Base-by-base conservation (phyloP, 2,329 filamentous ascomycete species). In the Phaeosphaeriaceae sp. region DNA sequence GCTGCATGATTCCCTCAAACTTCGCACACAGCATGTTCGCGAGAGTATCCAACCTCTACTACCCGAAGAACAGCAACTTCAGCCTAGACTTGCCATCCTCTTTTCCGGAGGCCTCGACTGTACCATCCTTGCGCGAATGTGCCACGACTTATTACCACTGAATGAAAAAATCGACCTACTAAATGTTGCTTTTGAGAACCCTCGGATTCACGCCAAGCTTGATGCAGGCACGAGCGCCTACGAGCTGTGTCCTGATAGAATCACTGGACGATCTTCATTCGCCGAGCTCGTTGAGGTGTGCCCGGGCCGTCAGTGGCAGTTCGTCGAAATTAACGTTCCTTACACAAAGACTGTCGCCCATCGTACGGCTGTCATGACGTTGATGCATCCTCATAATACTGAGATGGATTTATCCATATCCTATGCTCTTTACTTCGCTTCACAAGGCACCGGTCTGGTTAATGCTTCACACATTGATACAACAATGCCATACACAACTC, bases 401-500 rank as follows among this genome's bases (percentile, higher is more conserved):
- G 94, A 99, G 74, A 99, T 99, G 94, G 94, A 99, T 65, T 80
- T 99, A 1, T 99, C 94, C 3, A 99, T 99, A 62, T 89, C 90
- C 0, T 88, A 84, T 61, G 94, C 94, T 0, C 79, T 99, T n/a
- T 97, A 97, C 72, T 99, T 99, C 76, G 92, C 94, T 5, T 87
- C 93, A 0, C 83, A 91, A 32, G 93, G 92, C 1, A 71, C 76
- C 42, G 90, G 87, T 0, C 58, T 71, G 15, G 76, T 79, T 3
- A 44, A 41, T 2, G 12, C 41, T 8, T 15, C 34, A 1, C 12
- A 75, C 75, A 46, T 66, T 58, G 11, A 49, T 60, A 28, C 9
- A 37, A 60, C 26, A 16, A 40, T 15, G 4, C 58, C 70, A 0
- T 92, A 92, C 66, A 80, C 76, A 8, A 92, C 90, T 0, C 78